Evolutionary conservation across 352 stramenopile species (phyloP).

Genomic region (Phytophthora cryptogea): DNA sequence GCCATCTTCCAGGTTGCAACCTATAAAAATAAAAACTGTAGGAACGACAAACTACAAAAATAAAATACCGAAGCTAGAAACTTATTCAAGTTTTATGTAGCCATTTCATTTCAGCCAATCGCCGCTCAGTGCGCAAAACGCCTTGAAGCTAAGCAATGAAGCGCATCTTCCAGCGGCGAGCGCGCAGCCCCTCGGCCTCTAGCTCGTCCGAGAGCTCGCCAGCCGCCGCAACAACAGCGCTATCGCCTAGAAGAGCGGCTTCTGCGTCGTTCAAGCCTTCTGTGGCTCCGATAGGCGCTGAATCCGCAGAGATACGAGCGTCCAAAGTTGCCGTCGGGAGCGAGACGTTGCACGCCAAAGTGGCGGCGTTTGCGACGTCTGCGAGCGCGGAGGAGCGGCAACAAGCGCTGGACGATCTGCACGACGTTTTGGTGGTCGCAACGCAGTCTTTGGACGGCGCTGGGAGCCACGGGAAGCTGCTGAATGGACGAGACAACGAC

Average conservation of each 20-base stretch:
- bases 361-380: slow-evolving; percentile 25
- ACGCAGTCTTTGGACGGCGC: neutral
- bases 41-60: neutral
- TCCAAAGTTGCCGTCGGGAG: neutral
- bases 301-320: slow-evolving; percentile 14
- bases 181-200: slow-evolving; percentile 17
- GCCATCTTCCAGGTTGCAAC: slow-evolving; percentile 6
- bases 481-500: slow-evolving; percentile 16
- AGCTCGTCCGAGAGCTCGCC: slow-evolving; percentile 14
- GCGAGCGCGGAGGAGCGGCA: neutral
- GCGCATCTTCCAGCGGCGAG: slow-evolving; percentile 55
- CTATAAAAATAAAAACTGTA: neutral
- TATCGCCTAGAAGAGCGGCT: slow-evolving; percentile 17
- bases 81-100: too few relatives aligned
- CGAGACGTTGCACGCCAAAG: slow-evolving; percentile 12
- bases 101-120: too few relatives aligned
- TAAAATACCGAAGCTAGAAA: too few relatives aligned
- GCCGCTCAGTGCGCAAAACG: neutral
- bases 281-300: neutral
- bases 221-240: neutral
- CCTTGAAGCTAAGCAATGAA: slow-evolving; percentile 35
- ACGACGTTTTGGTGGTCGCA: neutral
- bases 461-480: neutral
- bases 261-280: slow-evolving; percentile 15
- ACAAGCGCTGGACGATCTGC: slow-evolving; percentile 10